phyloP scores from a whole-genome alignment of 768 basidiomycete species.

The Tulasnella sp. region DNA sequence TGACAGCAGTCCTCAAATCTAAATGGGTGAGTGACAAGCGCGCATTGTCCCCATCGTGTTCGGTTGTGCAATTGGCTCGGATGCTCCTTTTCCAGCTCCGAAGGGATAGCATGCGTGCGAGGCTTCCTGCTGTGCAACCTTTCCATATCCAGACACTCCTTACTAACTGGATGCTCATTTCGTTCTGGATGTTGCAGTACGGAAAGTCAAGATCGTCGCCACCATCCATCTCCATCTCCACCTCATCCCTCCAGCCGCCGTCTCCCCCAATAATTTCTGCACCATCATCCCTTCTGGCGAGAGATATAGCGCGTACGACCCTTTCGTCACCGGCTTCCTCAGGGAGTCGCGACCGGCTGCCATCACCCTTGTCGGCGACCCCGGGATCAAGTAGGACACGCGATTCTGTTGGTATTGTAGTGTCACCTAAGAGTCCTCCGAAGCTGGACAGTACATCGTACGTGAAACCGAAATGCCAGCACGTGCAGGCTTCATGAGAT shows the following conservation, averaged over 20 bases:
- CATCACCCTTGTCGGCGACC: not conserved
- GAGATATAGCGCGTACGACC: not conserved
- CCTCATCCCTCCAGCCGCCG: not conserved
- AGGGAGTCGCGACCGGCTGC: not conserved
- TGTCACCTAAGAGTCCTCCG: too few relatives aligned
- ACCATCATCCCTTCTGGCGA: not conserved
- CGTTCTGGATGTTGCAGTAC: not conserved
- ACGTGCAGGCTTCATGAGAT: too few relatives aligned
- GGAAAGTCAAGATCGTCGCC: not conserved
- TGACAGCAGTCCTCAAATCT: constrained; percentile 10
- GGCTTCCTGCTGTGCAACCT: not conserved
- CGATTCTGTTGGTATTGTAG: too few relatives aligned
- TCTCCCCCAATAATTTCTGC: not conserved
- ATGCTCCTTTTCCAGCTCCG: not conserved
- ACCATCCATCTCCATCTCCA: not conserved
- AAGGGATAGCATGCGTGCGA: too few relatives aligned
- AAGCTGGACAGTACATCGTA: too few relatives aligned
- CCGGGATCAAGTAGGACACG: too few relatives aligned
- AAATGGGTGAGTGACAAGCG: constrained; percentile 13
- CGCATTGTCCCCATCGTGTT: not conserved
- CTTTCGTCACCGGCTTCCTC: constrained; percentile 4
- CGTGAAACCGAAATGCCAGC: too few relatives aligned
- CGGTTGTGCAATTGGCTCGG: not conserved
- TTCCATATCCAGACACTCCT: too few relatives aligned
- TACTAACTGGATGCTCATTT: not conserved